Base-by-base conservation (phyloP, 2,329 filamentous ascomycete species). In the Drechslera avenae region DNA sequence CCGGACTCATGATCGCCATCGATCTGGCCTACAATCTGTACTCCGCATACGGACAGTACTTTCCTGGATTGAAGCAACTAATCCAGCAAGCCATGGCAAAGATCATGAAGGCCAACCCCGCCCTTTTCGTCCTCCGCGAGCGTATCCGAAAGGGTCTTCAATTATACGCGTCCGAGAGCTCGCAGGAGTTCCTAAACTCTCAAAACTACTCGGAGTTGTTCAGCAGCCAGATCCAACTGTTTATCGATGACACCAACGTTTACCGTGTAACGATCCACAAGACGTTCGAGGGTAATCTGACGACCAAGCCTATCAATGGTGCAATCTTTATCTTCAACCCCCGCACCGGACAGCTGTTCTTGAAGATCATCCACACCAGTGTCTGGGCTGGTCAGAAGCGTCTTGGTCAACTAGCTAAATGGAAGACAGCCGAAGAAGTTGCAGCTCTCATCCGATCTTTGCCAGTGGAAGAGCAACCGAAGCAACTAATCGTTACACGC, bases 261-360 rank as follows among this genome's bases (percentile, higher is more conserved):
- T 99, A 99, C 73, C 92, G 94, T 79, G 94, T 99, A 55, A 99
- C 94, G 0, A 99, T 99, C 57, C 94, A 99, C 82, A 99, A 99
- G 84, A 99, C 94, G 0, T 99, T 99, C 57, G 94, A 99, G 75
- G 94, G 94, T 66, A 99, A 99, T 72, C 81, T 99, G 84, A 99
- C 94, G 0, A 99, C 94, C 1, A 99, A 99, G 77, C 94, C 94
- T 3, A 99, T 99, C 82, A 99, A 99, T 73, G 94, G 94, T 72
- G 94, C 95, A 37, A 97, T 99, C 73, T 99, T 99, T 81, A 99
- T 99, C 71, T 97, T 99, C 84, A 99, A 99, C 73, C 94, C 95
- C n/a, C 86, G 93, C 51, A 99, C 94, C 44, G 94, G 94, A 42
- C 94, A 99, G 70, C 78, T 99, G 32, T 99, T 99, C 85, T 77